phyloP scores from a whole-genome alignment of 352 stramenopile species.

The Globisporangium paddicum region DNA sequence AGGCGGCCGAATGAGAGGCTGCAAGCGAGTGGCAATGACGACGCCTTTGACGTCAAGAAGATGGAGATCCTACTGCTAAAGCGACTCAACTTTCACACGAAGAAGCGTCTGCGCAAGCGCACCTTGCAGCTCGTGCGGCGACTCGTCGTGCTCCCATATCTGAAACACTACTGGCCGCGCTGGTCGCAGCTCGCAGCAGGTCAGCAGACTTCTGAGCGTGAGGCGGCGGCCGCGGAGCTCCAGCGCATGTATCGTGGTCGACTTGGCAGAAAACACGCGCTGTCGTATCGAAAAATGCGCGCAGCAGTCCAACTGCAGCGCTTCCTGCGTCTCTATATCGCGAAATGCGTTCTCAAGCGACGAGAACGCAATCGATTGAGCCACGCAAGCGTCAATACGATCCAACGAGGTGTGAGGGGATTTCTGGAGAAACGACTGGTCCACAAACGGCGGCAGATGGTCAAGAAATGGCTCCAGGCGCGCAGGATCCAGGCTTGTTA shows the following conservation, averaged over 20 bases:
- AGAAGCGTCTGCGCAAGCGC: conserved; percentile 20
- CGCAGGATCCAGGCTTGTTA: conserved; percentile 37
- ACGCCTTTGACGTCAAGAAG: conserved; percentile 42
- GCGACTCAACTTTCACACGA: conserved; percentile 33
- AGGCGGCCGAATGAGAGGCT: neutral
- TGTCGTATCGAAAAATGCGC: conserved; percentile 1
- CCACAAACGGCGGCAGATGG: neutral
- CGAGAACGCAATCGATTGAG: conserved; percentile 8
- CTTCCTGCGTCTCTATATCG: conserved; percentile 27
- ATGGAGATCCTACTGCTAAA: conserved; percentile 43
- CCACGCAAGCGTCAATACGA: conserved; percentile 12
- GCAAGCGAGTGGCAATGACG: neutral
- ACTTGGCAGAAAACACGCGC: neutral
- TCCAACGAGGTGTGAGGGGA: conserved; percentile 29
- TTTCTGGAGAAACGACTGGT: conserved; percentile 20
- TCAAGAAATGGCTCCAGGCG: conserved; percentile 34
- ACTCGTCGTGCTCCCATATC: conserved; percentile 28
- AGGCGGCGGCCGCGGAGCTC: conserved; percentile 30
- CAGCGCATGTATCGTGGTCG: conserved; percentile 33
- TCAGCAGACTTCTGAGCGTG: conserved; percentile 17
- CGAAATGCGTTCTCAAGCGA: conserved; percentile 17
- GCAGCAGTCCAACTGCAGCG: conserved; percentile 23
- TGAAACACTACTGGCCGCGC: conserved; percentile 26
- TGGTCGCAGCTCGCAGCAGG: conserved; percentile 20
- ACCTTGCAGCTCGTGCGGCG: conserved; percentile 33